A percentile compares a stretch with the other conserved stretches of the same genome.
phyloP scores from a whole-genome alignment of 1,139 yeast genomes.

The Blastobotrys indianensis region DNA sequence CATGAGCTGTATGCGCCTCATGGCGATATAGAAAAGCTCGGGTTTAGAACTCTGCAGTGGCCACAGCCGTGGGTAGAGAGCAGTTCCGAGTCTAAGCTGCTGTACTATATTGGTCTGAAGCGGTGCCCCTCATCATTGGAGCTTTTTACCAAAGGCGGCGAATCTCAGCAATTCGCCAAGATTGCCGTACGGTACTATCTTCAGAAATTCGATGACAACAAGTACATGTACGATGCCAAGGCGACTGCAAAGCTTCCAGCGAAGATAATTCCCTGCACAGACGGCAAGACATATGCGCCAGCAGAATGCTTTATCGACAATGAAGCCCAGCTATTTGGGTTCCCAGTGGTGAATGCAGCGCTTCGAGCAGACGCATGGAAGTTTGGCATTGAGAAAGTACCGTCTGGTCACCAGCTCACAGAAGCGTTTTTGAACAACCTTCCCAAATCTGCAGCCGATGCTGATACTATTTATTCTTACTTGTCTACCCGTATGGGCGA shows the following conservation, averaged over 20 bases:
- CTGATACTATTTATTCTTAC: conserved; percentile 29
- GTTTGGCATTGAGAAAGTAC: conserved; percentile 31
- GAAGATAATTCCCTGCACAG: conserved; percentile 25
- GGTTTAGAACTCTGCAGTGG: conserved; percentile 32
- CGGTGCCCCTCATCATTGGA: conserved; percentile 25
- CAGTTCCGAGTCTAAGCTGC: conserved; percentile 29
- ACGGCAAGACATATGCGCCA: conserved; percentile 22
- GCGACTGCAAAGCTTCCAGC: conserved; percentile 14
- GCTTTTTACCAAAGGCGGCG: conserved; percentile 22
- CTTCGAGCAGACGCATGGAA: conserved; percentile 28
- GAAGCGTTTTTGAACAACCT: conserved; percentile 23
- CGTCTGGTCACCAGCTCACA: conserved; percentile 25
- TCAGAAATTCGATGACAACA: conserved; percentile 21
- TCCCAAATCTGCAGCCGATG: conserved; percentile 22
- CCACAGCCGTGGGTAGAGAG: conserved; percentile 26
- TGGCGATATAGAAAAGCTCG: conserved; percentile 25
- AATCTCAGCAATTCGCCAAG: conserved; percentile 15
- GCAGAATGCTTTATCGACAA: conserved; percentile 26
- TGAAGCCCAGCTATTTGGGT: conserved; percentile 28
- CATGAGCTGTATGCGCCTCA: conserved; percentile 33
- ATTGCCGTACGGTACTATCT: conserved; percentile 31
- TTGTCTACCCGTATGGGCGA: conserved; percentile 22
- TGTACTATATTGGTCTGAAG: conserved; percentile 31
- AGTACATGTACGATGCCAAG: conserved; percentile 16
- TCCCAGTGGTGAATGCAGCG: conserved; percentile 28